phyloP scores from a whole-genome alignment of 257 asterid species.

The Sherardia arvensis region DNA sequence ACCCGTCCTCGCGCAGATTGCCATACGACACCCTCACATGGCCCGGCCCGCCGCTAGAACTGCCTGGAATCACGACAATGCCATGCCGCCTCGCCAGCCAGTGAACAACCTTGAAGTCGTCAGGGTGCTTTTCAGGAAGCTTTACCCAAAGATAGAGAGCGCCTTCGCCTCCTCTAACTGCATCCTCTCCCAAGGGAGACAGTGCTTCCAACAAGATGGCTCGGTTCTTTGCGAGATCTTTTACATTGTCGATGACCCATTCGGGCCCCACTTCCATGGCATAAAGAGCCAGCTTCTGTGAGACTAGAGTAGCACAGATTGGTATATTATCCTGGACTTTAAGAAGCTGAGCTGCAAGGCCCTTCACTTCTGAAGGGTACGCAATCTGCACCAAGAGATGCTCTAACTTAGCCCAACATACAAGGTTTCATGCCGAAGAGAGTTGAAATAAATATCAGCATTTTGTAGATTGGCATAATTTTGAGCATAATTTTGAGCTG shows the following conservation, averaged over 20 bases:
- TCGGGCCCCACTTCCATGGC: slow-evolving; percentile 74
- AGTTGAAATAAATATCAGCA: neutral
- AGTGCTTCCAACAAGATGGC: slow-evolving; percentile 56
- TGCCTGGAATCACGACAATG: slow-evolving; percentile 65
- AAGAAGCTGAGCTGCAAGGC: slow-evolving; percentile 63
- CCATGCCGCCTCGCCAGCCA: slow-evolving; percentile 76
- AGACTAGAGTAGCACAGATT: slow-evolving; percentile 77
- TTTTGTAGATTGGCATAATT: neutral
- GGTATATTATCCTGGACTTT: slow-evolving; percentile 98
- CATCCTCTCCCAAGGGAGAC: slow-evolving; percentile 69
- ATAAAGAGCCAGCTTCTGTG: slow-evolving; percentile 75
- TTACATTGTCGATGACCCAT: slow-evolving; percentile 70
- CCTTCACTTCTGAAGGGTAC: slow-evolving; percentile 77
- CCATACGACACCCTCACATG: slow-evolving; percentile 75
- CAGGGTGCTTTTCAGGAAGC: slow-evolving; percentile 44
- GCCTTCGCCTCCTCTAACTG: slow-evolving; percentile 93
- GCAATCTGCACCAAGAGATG: slow-evolving; percentile 53
- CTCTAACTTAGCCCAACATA: neutral
- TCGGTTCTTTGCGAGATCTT: slow-evolving; percentile 58
- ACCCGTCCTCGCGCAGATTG: slow-evolving; percentile 56
- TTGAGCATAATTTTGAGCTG: neutral
- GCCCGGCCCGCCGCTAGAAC: slow-evolving; percentile 72
- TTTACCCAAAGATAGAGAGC: slow-evolving; percentile 95
- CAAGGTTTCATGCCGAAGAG: neutral
- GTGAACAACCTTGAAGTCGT: slow-evolving; percentile 67